Evolutionary conservation across 2,329 filamentous ascomycete genomes (phyloP).

Genomic region (Trichoderma semiorbis): DNA sequence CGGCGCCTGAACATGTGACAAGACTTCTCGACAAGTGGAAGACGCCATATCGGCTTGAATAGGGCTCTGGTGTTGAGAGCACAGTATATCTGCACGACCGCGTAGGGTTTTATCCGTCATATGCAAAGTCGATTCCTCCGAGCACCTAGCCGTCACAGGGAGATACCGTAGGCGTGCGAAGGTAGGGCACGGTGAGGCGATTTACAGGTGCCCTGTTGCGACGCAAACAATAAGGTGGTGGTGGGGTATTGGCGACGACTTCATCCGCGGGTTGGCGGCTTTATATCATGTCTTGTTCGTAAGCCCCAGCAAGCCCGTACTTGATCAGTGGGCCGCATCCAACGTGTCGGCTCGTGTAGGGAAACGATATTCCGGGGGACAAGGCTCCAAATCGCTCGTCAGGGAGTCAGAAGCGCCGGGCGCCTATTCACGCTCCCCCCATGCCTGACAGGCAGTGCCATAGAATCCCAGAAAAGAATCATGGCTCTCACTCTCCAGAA

Average conservation of each 20-base stretch:
- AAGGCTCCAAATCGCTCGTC: constrained; percentile 16
- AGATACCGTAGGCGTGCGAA: background rate
- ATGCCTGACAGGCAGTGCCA: background rate
- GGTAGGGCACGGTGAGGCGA: background rate
- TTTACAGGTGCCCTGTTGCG: constrained; percentile 3
- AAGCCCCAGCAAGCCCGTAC: background rate
- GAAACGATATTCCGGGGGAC: background rate
- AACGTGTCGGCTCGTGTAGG: constrained; percentile 6
- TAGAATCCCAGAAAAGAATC: background rate
- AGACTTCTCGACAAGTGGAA: background rate
- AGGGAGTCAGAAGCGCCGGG: background rate
- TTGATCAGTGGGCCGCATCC: background rate
- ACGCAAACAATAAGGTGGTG: background rate
- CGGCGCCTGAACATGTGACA: background rate
- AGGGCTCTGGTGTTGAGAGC: background rate
- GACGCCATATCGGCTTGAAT: background rate
- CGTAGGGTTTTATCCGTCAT: background rate
- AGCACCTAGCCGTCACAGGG: background rate
- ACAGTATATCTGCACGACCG: background rate
- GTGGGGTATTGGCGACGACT: background rate
- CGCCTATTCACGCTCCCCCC: background rate
- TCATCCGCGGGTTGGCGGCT: background rate
- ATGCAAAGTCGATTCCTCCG: background rate
- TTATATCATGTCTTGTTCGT: background rate
- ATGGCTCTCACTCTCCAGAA: background rate